Percentiles rank a stretch among this genome's conserved stretches.
phyloP scores from a whole-genome alignment of 495 filamentous ascomycete genomes.

The Filosporella fistucella region DNA sequence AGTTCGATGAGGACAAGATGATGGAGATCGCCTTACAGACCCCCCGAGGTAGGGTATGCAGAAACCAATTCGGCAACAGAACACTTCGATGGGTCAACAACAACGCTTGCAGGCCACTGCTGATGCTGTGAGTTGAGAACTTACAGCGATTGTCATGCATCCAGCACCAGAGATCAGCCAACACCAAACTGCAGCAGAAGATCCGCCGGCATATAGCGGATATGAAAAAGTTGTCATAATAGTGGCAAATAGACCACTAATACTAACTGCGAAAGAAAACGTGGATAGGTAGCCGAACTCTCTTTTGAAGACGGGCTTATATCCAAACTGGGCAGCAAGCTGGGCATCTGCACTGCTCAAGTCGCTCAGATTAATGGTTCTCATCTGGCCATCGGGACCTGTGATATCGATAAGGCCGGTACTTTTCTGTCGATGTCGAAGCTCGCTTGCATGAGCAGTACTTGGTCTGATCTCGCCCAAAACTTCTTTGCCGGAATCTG shows the following conservation, averaged over 20 bases:
- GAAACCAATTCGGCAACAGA: constrained; percentile 54
- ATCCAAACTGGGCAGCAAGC: constrained; percentile 22
- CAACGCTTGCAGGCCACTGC: too few relatives aligned
- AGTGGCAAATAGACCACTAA: constrained; percentile 55
- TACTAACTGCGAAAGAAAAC: constrained; percentile 61
- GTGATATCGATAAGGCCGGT: constrained; percentile 14
- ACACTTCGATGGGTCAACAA: constrained; percentile 16
- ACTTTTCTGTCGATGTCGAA: constrained; percentile 8
- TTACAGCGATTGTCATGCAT: constrained; percentile 56
- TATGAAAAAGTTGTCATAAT: constrained; percentile 59
- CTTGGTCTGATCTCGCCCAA: too few relatives aligned
- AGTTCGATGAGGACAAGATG: constrained; percentile 27
- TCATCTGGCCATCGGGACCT: constrained; percentile 10
- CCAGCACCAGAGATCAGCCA: constrained; percentile 61
- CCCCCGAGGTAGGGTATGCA: constrained; percentile 54
- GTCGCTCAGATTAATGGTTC: constrained; percentile 14
- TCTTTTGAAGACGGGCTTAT: constrained; percentile 50
- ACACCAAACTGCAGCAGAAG: constrained; percentile 57
- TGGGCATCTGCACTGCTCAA: constrained; percentile 23
- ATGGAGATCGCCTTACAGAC: constrained; percentile 46
- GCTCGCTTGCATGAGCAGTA: background rate
- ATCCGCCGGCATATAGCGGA: constrained; percentile 55
- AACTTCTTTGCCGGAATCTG: too few relatives aligned
- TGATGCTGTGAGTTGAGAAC: constrained; percentile 17
- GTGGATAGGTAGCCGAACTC: constrained; percentile 58